phyloP scores from a whole-genome alignment of 805 yeast genomes.

The Ogataea neopini region DNA sequence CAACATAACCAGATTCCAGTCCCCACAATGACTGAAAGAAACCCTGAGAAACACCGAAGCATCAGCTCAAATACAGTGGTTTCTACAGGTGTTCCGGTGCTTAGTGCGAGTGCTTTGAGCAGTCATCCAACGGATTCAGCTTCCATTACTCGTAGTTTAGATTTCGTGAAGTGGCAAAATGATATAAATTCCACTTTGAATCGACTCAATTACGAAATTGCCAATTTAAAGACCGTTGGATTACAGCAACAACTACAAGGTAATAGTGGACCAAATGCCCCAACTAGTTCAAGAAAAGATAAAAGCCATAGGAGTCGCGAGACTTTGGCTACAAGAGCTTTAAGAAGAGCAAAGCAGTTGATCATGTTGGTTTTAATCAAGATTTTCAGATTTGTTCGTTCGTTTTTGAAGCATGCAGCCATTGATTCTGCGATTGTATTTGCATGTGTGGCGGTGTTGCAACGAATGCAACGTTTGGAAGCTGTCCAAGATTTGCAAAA shows the following conservation, averaged over 20 bases:
- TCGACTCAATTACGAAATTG: slow-evolving; percentile 44
- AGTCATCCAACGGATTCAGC: slow-evolving; percentile 17
- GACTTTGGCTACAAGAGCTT: neutral
- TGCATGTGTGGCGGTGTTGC: slow-evolving; percentile 14
- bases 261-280: neutral
- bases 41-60: slow-evolving; percentile 16
- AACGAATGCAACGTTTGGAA: slow-evolving; percentile 14
- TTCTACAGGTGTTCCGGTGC: slow-evolving; percentile 13
- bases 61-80: slow-evolving; percentile 24
- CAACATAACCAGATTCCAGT: slow-evolving; percentile 4
- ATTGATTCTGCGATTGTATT: slow-evolving; percentile 25
- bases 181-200: slow-evolving; percentile 50
- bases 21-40: slow-evolving; percentile 5
- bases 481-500: slow-evolving; percentile 1
- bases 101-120: slow-evolving; percentile 14
- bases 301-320: slow-evolving; percentile 2
- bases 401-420: slow-evolving; percentile 23
- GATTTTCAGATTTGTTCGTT: slow-evolving; percentile 13
- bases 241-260: slow-evolving; percentile 18
- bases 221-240: slow-evolving; percentile 22
- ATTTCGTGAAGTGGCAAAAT: slow-evolving; percentile 53
- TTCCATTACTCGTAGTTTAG: slow-evolving; percentile 32
- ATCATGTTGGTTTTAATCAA: slow-evolving; percentile 9
- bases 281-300: slow-evolving; percentile 5
- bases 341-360: slow-evolving; percentile 11